Percentiles rank a stretch among this genome's conserved stretches.
phyloP scores from a whole-genome alignment of 2,329 filamentous ascomycete genomes.

The Teratosphaeria epicoccoides region DNA sequence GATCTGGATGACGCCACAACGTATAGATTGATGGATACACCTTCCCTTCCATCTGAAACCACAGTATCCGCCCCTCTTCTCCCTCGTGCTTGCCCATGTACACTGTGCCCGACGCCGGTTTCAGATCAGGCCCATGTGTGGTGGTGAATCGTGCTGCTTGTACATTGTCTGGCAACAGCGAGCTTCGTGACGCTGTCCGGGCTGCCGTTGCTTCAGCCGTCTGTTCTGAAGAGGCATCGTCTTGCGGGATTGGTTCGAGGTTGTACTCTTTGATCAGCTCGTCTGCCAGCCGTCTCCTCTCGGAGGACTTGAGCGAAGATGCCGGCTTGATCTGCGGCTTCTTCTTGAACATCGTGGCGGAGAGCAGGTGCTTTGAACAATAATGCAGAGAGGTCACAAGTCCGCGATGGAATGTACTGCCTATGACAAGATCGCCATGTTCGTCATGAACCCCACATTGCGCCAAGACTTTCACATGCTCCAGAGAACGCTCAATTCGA shows the following conservation, averaged over 20 bases:
- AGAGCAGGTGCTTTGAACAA: not conserved
- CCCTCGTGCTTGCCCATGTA: slow-evolving; percentile 51
- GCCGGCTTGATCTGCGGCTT: slow-evolving; percentile 50
- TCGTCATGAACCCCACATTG: not conserved
- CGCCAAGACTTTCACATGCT: not conserved
- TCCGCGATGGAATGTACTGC: too few relatives aligned
- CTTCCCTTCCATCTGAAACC: slow-evolving; percentile 52
- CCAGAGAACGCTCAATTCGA: too few relatives aligned
- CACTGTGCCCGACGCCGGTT: slow-evolving; percentile 51
- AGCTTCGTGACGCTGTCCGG: slow-evolving; percentile 45
- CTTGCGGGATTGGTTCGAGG: slow-evolving; percentile 27
- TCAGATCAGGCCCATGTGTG: slow-evolving; percentile 51
- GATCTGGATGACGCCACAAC: slow-evolving; percentile 51
- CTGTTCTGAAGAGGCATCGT: slow-evolving; percentile 31
- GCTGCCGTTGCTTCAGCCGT: slow-evolving; percentile 34
- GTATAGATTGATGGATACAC: slow-evolving; percentile 51
- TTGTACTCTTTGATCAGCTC: slow-evolving; percentile 54
- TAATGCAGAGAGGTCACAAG: too few relatives aligned
- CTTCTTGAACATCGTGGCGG: slow-evolving; percentile 27
- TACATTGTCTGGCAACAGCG: slow-evolving; percentile 52
- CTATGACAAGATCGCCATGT: too few relatives aligned
- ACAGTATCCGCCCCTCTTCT: slow-evolving; percentile 50
- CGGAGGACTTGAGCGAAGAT: slow-evolving; percentile 55
- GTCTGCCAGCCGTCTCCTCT: slow-evolving; percentile 55
- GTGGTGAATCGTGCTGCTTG: slow-evolving; percentile 55